phyloP scores from a whole-genome alignment of 495 filamentous ascomycete species.

The Penicillium malachiteum region DNA sequence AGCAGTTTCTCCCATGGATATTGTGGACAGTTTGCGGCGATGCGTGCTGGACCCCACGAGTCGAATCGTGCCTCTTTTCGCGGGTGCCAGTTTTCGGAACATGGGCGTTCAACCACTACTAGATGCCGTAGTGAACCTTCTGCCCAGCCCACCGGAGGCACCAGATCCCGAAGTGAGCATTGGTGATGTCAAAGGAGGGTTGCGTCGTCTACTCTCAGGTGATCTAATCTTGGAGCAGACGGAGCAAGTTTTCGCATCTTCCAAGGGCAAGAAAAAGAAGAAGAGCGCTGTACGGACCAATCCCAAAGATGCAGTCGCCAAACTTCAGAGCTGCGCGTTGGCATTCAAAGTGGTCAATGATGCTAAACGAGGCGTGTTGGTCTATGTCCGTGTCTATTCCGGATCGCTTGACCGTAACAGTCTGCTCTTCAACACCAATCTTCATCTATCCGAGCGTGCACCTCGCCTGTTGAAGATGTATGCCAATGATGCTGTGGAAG shows the following conservation, averaged over 20 bases:
- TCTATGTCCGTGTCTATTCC: slow-evolving; percentile 90
- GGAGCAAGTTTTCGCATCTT: slow-evolving; percentile 33
- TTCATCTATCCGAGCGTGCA: slow-evolving; percentile 77
- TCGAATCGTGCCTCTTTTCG: slow-evolving; percentile 81
- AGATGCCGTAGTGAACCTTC: slow-evolving; percentile 80
- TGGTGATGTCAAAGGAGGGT: slow-evolving; percentile 49
- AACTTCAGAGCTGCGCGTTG: slow-evolving; percentile 73
- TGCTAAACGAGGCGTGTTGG: slow-evolving; percentile 77
- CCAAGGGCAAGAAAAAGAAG: slow-evolving; percentile 46
- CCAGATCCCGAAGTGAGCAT: slow-evolving; percentile 76
- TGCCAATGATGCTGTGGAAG: slow-evolving; percentile 81
- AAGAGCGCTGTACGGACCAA: slow-evolving; percentile 31
- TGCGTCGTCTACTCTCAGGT: slow-evolving; percentile 52
- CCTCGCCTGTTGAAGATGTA: slow-evolving; percentile 88
- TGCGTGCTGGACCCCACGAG: slow-evolving; percentile 56
- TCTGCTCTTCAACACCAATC: slow-evolving; percentile 82
- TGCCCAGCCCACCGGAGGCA: slow-evolving; percentile 79
- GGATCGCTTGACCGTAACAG: slow-evolving; percentile 72
- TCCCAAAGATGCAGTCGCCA: slow-evolving; percentile 58
- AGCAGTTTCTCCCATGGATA: slow-evolving; percentile 59
- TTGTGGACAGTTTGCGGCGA: slow-evolving; percentile 71
- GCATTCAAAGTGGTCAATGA: slow-evolving; percentile 98
- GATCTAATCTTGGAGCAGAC: slow-evolving; percentile 45
- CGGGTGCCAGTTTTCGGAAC: slow-evolving; percentile 89
- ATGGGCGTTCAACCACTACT: slow-evolving; percentile 92